These are phyloP conservation scores for Mixia osmundae DNA, from an alignment of 1,284 basidiomycete species.

Conservation along the genomic window DNA sequence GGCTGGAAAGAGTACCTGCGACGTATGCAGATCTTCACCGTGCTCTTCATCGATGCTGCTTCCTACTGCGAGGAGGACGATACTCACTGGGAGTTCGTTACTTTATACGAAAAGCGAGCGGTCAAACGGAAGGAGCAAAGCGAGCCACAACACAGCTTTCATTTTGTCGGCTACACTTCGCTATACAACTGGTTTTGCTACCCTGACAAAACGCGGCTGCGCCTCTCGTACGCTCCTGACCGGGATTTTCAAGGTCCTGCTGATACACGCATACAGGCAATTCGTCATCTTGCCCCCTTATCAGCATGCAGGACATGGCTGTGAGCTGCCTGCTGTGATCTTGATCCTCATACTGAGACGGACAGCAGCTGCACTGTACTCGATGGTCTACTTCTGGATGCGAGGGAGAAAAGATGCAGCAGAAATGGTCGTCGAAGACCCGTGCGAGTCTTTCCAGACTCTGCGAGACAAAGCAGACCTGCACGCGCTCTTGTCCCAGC, in stretches of 20 bases:
- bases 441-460: constrained; percentile 86
- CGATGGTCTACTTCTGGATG: constrained; percentile 56
- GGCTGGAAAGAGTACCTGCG: constrained; percentile 82
- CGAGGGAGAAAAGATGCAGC: constrained; percentile 41
- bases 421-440: constrained; percentile 91
- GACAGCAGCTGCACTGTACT: constrained; percentile 54
- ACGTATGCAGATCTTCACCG: constrained; percentile 81
- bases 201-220: constrained; percentile 59
- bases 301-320: constrained; percentile 72
- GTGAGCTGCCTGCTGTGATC: constrained; percentile 29
- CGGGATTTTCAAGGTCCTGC: constrained; percentile 16
- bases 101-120: no score
- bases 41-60: constrained; percentile 85
- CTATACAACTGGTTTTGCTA: constrained; percentile 84
- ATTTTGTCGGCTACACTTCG: constrained; percentile 77
- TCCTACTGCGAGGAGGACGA: constrained; percentile 53
- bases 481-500: constrained; percentile 42
- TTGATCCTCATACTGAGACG: constrained; percentile 1
- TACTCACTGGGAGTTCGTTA: constrained; percentile 25
- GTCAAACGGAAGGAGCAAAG: no score
- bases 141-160: no score
- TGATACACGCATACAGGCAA: constrained; percentile 34
- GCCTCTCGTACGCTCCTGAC: constrained; percentile 39
- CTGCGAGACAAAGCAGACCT: constrained; percentile 81
- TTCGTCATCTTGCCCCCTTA: constrained; percentile 82